These are phyloP conservation scores for Diaporthe batatas DNA, from an alignment of 2,329 filamentous ascomycete species.

Conservation along the genomic window DNA sequence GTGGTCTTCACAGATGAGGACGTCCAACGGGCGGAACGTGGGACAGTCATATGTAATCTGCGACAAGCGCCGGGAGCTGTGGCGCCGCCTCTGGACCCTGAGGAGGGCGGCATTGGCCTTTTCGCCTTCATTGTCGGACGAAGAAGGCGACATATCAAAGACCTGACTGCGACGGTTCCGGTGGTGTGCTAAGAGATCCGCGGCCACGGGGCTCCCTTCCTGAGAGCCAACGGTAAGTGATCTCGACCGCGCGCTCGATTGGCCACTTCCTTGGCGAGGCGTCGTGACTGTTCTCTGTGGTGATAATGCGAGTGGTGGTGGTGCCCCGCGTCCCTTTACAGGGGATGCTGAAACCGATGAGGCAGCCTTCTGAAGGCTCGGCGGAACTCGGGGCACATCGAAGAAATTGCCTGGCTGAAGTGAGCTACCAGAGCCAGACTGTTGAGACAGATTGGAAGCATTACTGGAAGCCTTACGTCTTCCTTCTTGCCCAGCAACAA, in stretches of 20 bases:
- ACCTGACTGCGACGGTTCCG: slow-evolving; percentile 94
- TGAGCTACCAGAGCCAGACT: slow-evolving; percentile 69
- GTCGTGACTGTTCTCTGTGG: slow-evolving; percentile 74
- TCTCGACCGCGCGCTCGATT: slow-evolving; percentile 78
- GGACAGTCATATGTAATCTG: slow-evolving; percentile 90
- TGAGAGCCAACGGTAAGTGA: slow-evolving; percentile 96
- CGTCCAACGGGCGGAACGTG: slow-evolving; percentile 89
- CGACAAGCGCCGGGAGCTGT: slow-evolving; percentile 93
- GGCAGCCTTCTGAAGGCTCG: slow-evolving; percentile 71
- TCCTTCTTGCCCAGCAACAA: slow-evolving; percentile 86
- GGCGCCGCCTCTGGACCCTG: slow-evolving; percentile 92
- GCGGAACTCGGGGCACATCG: slow-evolving; percentile 76
- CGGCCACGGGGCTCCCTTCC: slow-evolving; percentile 82
- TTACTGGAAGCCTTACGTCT: slow-evolving; percentile 93
- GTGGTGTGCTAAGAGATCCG: slow-evolving; percentile 78
- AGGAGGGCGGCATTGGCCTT: slow-evolving; percentile 86
- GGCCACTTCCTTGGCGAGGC: slow-evolving; percentile 71
- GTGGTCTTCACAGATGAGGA: slow-evolving; percentile 97
- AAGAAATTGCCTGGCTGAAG: slow-evolving; percentile 79
- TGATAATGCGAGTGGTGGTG: slow-evolving; percentile 66
- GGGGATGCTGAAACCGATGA: slow-evolving; percentile 69
- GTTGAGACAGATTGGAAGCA: slow-evolving; percentile 85
- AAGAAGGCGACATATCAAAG: slow-evolving; percentile 96
- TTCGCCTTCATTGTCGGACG: slow-evolving; percentile 96
- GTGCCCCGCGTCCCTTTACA: slow-evolving; percentile 67